A percentile compares a stretch with the other conserved stretches of the same genome.
Conservation (phyloP, 2,329 filamentous ascomycete genomes). For the Fusarium sp. region DNA sequence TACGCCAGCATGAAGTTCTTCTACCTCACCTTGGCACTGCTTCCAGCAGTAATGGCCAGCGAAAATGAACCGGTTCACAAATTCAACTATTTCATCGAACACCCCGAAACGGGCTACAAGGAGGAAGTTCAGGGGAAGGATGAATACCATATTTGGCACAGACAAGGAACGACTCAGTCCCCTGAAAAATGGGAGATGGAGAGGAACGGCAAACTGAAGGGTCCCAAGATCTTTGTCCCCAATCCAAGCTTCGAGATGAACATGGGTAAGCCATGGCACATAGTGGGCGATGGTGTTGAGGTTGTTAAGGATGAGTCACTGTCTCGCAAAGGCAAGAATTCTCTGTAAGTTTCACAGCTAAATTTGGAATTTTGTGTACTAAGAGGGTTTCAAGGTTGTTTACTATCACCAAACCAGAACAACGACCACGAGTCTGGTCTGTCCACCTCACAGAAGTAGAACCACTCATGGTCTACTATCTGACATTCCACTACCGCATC, state of each 20-base stretch:
- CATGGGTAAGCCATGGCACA: background rate
- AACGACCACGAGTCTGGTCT: background rate
- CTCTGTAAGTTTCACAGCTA: background rate
- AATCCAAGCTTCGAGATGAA: background rate
- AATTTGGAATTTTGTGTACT: background rate
- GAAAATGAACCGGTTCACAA: background rate
- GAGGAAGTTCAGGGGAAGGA: background rate
- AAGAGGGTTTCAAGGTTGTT: background rate
- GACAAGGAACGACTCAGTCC: background rate
- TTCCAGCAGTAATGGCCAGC: background rate
- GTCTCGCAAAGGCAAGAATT: background rate
- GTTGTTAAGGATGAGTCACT: background rate
- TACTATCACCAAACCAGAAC: background rate
- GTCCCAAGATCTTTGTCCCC: background rate
- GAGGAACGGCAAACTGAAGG: background rate
- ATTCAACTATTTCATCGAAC: background rate
- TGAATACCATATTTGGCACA: background rate
- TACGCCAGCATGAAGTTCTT: background rate
- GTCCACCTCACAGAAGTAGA: background rate
- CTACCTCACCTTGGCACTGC: background rate
- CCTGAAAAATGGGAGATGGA: background rate
- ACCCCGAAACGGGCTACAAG: background rate
- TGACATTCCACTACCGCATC: background rate
- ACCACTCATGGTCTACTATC: background rate
- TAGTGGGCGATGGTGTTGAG: background rate